Base-by-base conservation (phyloP, 352 stramenopile genomes). In the Globisporangium okanoganense region DNA sequence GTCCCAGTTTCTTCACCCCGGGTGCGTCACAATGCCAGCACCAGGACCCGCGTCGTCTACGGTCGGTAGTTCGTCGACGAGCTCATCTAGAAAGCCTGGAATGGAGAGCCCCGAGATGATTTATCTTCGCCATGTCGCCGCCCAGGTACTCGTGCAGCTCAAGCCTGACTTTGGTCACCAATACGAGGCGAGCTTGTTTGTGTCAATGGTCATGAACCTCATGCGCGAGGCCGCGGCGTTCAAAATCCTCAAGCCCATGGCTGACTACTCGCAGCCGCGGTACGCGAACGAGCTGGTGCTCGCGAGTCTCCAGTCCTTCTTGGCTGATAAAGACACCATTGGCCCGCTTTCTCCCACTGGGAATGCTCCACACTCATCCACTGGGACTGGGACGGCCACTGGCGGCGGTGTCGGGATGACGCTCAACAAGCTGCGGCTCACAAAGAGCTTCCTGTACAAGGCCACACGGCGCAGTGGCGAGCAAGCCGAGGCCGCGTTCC, bases 201-300 rank as follows among this genome's bases (percentile, higher is more conserved):
- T 87, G 31, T 89, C 82, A 8, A 80, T 92, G 35, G 76, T 73
- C 18, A 71, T 81, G 62, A 83, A 85, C 61, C 70, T 92, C 10
- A 61, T 90, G 53, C 79, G 81, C 45, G 83, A 92, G 65, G 50
- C 76, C 29, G 63, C 76, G 5, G 70, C 72, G 31, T 90, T 90
- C 69, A 85, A 86, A 56, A 75, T 77, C 20, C 69, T 92, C 41
- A 78, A 87, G 65, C 83, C 80, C 16, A 53, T 92, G 45, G 74
- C 79, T 16, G 80, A 90, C 58, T 92, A 90, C 60, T 68, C 76
- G 25, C 79, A 87, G 56, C 76, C 79, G 29, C 79, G 73, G 47
- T 92, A 88, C 49, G 75, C 79, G 3, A 92, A 92, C 61, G 79
- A 88, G 56, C 41, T 90, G 7, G 67, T 90, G 6, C 40, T 88